A percentile compares a stretch with the other conserved stretches of the same genome.
phyloP scores from a whole-genome alignment of 352 stramenopile species.

The Pythium guiyangense region DNA sequence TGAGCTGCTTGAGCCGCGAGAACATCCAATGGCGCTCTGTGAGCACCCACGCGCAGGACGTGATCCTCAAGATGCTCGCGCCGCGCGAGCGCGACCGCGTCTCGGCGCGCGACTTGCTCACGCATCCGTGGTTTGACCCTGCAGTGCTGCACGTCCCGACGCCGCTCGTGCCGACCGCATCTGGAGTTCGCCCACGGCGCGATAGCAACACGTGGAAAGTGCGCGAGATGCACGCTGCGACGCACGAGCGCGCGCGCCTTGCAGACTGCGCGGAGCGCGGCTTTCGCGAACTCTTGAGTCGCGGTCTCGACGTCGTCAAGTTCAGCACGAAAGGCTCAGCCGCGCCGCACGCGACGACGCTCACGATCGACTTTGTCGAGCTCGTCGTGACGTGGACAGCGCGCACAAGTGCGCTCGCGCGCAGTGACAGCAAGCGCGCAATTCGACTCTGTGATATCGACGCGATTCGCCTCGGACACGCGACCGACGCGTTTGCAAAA shows the following conservation, averaged over 20 bases:
- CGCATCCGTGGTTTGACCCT: slow-evolving; percentile 58
- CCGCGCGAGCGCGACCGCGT: slow-evolving; percentile 46
- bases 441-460: slow-evolving; percentile 49
- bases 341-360: slow-evolving; percentile 30
- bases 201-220: slow-evolving; percentile 11
- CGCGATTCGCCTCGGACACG: slow-evolving; percentile 47
- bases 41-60: slow-evolving; percentile 51
- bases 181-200: not conserved
- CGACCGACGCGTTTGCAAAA: slow-evolving; percentile 42
- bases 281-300: slow-evolving; percentile 60
- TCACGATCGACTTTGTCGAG: slow-evolving; percentile 57
- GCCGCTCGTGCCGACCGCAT: not conserved
- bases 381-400: slow-evolving; percentile 53
- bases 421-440: slow-evolving; percentile 5
- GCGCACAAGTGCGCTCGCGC: slow-evolving; percentile 16
- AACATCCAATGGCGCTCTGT: slow-evolving; percentile 60
- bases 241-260: slow-evolving; percentile 27
- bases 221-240: slow-evolving; percentile 10
- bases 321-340: slow-evolving; percentile 41
- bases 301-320: slow-evolving; percentile 63
- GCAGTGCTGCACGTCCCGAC: not conserved
- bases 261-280: slow-evolving; percentile 51
- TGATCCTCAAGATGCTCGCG: slow-evolving; percentile 53
- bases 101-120: slow-evolving; percentile 53
- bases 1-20: slow-evolving; percentile 61